phyloP scores from a whole-genome alignment of 23 red algal species.

The Gracilariopsis chorda region DNA sequence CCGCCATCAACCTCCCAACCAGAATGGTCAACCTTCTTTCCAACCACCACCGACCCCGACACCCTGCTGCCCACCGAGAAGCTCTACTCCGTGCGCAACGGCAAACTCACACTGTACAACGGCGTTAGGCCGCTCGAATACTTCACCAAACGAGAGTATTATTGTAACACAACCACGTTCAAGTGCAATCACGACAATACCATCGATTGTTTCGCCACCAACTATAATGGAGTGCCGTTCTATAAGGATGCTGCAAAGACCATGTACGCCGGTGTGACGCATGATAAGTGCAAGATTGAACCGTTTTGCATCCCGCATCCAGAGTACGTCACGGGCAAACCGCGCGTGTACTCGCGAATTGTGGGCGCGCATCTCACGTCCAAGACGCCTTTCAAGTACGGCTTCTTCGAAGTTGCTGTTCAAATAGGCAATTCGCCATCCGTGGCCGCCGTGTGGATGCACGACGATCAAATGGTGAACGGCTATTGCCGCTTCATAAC shows the following conservation, averaged over 20 bases:
- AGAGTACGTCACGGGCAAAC: not conserved
- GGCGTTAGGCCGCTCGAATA: not conserved
- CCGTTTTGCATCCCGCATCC: constrained; percentile 30
- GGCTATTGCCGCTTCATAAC: not conserved
- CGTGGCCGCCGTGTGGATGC: constrained; percentile 17
- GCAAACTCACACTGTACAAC: not conserved
- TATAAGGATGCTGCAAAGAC: constrained; percentile 18
- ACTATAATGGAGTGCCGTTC: not conserved
- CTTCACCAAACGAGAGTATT: constrained; percentile 28
- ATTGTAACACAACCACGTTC: constrained; percentile 15
- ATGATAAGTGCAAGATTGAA: constrained; percentile 44
- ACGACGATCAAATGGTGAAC: constrained; percentile 33
- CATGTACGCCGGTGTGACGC: not conserved
- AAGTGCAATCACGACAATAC: constrained; percentile 16
- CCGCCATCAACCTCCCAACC: not conserved
- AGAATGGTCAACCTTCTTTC: not conserved
- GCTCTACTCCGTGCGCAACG: not conserved
- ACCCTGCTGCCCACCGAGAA: not conserved
- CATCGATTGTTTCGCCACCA: not conserved
- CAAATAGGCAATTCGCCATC: not conserved
- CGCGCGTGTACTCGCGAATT: not conserved
- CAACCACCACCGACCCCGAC: constrained; percentile 13
- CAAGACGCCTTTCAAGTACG: not conserved
- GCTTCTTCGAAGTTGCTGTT: constrained; percentile 14
- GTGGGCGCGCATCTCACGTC: constrained; percentile 11